Conservation (phyloP, 2,329 filamentous ascomycete species). For the Colletotrichum acutatum region DNA sequence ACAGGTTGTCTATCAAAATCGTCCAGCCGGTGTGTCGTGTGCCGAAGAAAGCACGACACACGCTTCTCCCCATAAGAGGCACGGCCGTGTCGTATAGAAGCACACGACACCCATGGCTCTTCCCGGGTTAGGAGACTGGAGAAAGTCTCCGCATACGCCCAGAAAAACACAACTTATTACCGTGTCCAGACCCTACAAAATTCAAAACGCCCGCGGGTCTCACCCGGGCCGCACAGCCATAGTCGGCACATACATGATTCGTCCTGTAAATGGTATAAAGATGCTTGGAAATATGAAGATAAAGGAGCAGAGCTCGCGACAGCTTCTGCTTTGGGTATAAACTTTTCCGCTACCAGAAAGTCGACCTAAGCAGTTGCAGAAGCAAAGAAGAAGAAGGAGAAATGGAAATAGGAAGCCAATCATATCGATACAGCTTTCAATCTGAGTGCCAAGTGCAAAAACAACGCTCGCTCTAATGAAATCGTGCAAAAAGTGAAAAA, state of each 20-base stretch:
- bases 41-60: conserved; percentile 2
- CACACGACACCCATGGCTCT: conserved; percentile 6
- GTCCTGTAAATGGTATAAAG: conserved; percentile 36
- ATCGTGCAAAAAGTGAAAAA: conserved; percentile 38
- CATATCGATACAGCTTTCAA: conserved; percentile 34
- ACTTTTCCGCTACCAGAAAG: conserved; percentile 44
- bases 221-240: not conserved
- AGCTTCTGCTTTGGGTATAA: conserved; percentile 49
- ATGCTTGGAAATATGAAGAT: conserved; percentile 24
- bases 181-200: conserved; percentile 15
- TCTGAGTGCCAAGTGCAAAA: conserved; percentile 39
- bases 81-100: conserved; percentile 4
- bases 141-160: conserved; percentile 30
- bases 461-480: conserved; percentile 34
- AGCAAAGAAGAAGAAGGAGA: conserved; percentile 39
- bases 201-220: not conserved
- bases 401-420: conserved; percentile 35
- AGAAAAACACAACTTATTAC: conserved; percentile 23
- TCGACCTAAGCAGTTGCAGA: conserved; percentile 42
- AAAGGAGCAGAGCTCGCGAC: not conserved
- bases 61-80: not conserved
- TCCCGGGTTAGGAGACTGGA: conserved; percentile 43
- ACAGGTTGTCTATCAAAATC: conserved; percentile 33
- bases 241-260: conserved; percentile 26
- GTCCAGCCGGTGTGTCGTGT: conserved; percentile 19